Evolutionary conservation across 306 rosid species (phyloP).

Genomic region (Datisca glomerata): DNA sequence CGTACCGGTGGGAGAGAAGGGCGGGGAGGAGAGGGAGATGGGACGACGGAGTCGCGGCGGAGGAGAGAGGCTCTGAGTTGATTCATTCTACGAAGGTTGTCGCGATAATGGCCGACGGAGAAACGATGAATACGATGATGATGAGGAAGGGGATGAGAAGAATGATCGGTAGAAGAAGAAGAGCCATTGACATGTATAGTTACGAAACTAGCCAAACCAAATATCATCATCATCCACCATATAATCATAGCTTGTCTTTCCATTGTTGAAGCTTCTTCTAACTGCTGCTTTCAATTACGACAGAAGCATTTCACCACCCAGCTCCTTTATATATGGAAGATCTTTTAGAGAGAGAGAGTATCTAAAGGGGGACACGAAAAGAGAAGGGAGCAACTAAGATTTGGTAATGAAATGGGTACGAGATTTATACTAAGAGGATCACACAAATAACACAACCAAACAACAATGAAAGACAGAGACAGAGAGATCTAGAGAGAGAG

Average conservation of each 20-base stretch:
- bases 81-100: too few species aligned
- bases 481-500: too few species aligned
- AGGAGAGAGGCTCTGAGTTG: too few species aligned
- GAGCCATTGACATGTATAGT: constrained; percentile 15
- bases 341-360: constrained; percentile 7
- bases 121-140: too few species aligned
- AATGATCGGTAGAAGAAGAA: constrained; percentile 9
- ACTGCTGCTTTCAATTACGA: too few species aligned
- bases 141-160: too few species aligned
- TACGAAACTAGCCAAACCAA: constrained; percentile 16
- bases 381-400: constrained; percentile 36
- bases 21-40: constrained; percentile 25
- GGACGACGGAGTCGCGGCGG: constrained; percentile 4
- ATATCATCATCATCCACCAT: constrained; percentile 13
- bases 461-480: too few species aligned
- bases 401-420: constrained; percentile 20
- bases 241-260: constrained; percentile 9
- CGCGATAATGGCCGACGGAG: too few species aligned
- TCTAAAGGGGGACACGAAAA: constrained; percentile 25
- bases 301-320: constrained; percentile 5
- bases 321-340: constrained; percentile 13
- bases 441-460: constrained; percentile 43
- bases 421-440: constrained; percentile 28
- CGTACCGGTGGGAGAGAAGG: constrained; percentile 23
- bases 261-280: constrained; percentile 22